Conservation (phyloP, 345 rosid genomes). For the Anacardium occidentale region DNA sequence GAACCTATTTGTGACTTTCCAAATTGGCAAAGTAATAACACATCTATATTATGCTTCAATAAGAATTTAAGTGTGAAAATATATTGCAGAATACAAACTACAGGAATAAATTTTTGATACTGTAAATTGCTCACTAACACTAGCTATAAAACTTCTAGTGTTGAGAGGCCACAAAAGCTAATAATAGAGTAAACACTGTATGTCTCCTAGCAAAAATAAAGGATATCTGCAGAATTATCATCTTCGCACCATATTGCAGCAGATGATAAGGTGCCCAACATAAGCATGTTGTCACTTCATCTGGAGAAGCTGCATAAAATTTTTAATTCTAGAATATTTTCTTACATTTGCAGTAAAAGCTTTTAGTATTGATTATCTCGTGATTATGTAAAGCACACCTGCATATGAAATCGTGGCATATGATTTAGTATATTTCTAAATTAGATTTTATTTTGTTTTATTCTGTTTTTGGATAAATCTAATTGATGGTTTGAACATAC, state of each 20-base stretch:
- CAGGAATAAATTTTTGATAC: background rate
- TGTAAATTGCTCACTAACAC: background rate
- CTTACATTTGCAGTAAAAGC: background rate
- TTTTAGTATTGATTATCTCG: background rate
- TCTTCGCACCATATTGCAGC: background rate
- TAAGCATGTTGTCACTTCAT: background rate
- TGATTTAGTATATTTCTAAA: background rate
- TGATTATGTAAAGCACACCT: background rate
- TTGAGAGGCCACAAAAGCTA: background rate
- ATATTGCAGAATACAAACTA: background rate
- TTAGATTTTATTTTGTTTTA: background rate
- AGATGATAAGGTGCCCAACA: background rate
- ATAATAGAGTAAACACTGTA: background rate
- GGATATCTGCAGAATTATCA: background rate
- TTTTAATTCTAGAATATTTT: background rate
- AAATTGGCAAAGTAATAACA: background rate
- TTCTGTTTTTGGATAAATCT: background rate
- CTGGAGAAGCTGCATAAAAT: background rate
- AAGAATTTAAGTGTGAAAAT: background rate
- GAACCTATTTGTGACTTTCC: background rate
- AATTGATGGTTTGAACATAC: background rate
- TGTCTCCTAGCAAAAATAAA: background rate
- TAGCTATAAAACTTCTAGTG: background rate
- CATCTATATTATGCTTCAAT: background rate
- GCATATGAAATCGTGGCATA: background rate